Evolutionary conservation across 1,284 basidiomycete genomes (phyloP).

Genomic region (Spongiforma sp.): DNA sequence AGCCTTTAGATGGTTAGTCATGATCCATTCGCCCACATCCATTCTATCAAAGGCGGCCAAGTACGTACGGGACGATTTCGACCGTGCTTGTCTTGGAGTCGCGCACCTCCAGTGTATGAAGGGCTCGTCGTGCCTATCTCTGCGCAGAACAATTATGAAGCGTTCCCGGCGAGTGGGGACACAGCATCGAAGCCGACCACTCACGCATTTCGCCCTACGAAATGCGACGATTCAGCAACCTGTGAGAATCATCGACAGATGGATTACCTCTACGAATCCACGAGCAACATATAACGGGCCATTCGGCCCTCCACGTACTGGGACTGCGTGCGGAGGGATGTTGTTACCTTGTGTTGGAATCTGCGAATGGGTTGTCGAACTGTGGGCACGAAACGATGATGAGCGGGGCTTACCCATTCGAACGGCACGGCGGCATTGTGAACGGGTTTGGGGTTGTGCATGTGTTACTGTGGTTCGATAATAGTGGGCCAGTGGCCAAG

Average conservation of each 20-base stretch:
- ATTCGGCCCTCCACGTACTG: conserved; percentile 7
- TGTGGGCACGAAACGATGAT: neutral
- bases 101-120: conserved; percentile 18
- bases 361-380: conserved; percentile 6
- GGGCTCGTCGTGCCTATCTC: conserved; percentile 27
- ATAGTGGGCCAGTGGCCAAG: too few species aligned
- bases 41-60: neutral
- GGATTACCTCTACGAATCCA: conserved; percentile 17
- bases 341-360: conserved; percentile 25
- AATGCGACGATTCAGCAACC: conserved; percentile 11
- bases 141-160: conserved; percentile 4
- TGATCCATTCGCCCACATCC: neutral
- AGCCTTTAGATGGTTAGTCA: conserved; percentile 16
- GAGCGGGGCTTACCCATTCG: too few species aligned
- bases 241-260: neutral
- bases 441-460: too few species aligned
- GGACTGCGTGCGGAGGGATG: conserved; percentile 30
- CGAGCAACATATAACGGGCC: conserved; percentile 28
- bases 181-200: neutral
- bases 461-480: too few species aligned
- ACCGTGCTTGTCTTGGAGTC: conserved; percentile 17
- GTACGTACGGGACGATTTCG: conserved; percentile 18
- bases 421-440: too few species aligned
- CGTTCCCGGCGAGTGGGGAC: neutral
- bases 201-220: conserved; percentile 28